These are phyloP conservation scores for Huntiella bhutanensis DNA, from an alignment of 2,329 filamentous ascomycete genomes.

Conservation along the genomic window DNA sequence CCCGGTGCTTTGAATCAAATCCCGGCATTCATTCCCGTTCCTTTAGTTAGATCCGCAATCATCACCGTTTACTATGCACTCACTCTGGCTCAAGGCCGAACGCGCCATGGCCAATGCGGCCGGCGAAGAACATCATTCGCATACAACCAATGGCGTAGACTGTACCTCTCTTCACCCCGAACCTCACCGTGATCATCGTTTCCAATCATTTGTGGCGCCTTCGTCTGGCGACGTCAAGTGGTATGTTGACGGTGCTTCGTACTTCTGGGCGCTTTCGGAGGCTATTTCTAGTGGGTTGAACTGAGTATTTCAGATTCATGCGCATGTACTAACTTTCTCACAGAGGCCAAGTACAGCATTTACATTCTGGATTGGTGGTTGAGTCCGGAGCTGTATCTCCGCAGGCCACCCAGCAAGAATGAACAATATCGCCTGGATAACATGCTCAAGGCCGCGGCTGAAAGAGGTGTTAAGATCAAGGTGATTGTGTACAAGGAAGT, in stretches of 20 bases:
- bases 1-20: too few relatives aligned
- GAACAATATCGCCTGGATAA: constrained; percentile 69
- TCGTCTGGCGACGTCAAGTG: constrained; percentile 63
- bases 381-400: constrained; percentile 71
- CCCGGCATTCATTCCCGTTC: too few relatives aligned
- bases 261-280: constrained; percentile 69
- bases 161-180: constrained; percentile 25
- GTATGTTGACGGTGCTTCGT: constrained; percentile 70
- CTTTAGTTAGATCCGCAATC: too few relatives aligned
- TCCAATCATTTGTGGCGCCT: constrained; percentile 52
- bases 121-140: constrained; percentile 25
- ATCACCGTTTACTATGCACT: constrained; percentile 5
- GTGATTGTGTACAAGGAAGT: constrained; percentile 90
- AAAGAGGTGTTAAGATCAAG: constrained; percentile 67
- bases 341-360: constrained; percentile 53
- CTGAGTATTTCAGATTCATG: not conserved
- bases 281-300: constrained; percentile 43
- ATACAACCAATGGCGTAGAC: constrained; percentile 23
- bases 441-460: constrained; percentile 63
- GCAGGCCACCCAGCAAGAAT: constrained; percentile 63
- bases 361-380: constrained; percentile 88
- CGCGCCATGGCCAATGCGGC: constrained; percentile 16
- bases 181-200: constrained; percentile 31
- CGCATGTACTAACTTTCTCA: constrained; percentile 5
- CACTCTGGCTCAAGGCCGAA: constrained; percentile 27